Evolutionary conservation across 2,329 filamentous ascomycete species (phyloP), one percentile per base, ranked within the genome.

Genomic region (Fusarium sp.): DNA sequence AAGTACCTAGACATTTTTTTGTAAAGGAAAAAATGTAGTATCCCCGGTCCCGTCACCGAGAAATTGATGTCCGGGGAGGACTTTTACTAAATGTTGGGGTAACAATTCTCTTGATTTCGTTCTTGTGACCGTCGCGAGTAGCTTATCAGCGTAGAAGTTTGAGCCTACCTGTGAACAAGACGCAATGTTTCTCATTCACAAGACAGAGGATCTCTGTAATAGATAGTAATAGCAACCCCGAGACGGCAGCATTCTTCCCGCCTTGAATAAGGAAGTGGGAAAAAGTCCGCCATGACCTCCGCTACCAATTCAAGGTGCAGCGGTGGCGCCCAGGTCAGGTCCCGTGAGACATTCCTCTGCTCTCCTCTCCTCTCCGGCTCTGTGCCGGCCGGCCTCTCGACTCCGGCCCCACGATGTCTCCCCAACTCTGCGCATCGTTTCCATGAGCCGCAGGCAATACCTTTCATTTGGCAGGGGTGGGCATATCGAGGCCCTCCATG

Each of bases 371-470:
- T 55, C 68, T 62, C 72, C 72, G 75, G 75, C 70, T 77, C 58
- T 60, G 75, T 70, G 73, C 75, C 75, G 75, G 75, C 71, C 70
- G 70, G 70, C 58, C 54, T 74, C 65, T 72, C 70, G 60, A 68
- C 75, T 77, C 75, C 75, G 75, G 75, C 74, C 75, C 75, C 75
- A 77, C 75, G 75, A 61, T 45, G 58, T 58, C 57, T 53, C 49
- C 53, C 50, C 39, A 54, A 55, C 63, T 46, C 29, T 39, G 49
- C n/a, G 33, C 41, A 46, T 62, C 22, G 65, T 55, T 53, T 74
- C 65, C 68, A 75, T 65, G 73, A 76, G 66, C 68, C 71, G 73
- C 62, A 67, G 65, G 45, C 55, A 49, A 65, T 59, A 45, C 50
- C n/a, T 57, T 45, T 41, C 57, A 29, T 55, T 68, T 50, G 47